These are phyloP conservation scores for Tricholoma flavovirens DNA, from an alignment of 768 basidiomycete genomes.

Conservation along the genomic window DNA sequence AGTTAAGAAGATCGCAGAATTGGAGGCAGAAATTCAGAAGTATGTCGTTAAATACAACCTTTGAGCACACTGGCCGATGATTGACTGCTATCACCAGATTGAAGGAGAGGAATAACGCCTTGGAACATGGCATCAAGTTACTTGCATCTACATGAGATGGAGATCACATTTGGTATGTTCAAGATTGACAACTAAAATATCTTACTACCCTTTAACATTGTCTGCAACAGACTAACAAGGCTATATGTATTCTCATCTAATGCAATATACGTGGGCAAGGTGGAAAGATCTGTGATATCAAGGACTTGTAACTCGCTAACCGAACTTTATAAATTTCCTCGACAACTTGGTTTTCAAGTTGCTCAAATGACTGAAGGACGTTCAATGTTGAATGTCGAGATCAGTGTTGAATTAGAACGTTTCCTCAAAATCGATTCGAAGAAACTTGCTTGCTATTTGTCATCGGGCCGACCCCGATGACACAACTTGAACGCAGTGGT, in stretches of 20 bases:
- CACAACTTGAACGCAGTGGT: neutral
- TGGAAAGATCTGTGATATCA: too few species aligned
- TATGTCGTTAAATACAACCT: constrained; percentile 4
- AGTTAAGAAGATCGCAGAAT: constrained; percentile 22
- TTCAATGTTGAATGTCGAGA: too few species aligned
- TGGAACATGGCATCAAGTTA: neutral
- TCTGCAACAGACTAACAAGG: neutral
- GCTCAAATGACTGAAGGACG: too few species aligned
- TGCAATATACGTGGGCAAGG: too few species aligned
- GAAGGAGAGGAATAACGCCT: neutral
- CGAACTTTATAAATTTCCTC: too few species aligned
- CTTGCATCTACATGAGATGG: neutral
- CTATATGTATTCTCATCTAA: too few species aligned
- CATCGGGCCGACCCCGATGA: too few species aligned
- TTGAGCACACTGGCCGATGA: neutral
- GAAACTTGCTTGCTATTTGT: neutral
- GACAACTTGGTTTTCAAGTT: too few species aligned
- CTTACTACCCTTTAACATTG: neutral
- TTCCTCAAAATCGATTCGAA: neutral
- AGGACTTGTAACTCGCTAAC: too few species aligned
- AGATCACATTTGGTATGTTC: neutral
- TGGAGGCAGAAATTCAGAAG: constrained; percentile 25
- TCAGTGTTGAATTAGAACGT: too few species aligned
- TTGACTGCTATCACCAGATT: neutral
- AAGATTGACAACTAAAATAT: neutral